A percentile compares a stretch with the other conserved stretches of the same genome.
phyloP scores from a whole-genome alignment of 2,329 filamentous ascomycete genomes.

The Verticillium nonalfalfae region DNA sequence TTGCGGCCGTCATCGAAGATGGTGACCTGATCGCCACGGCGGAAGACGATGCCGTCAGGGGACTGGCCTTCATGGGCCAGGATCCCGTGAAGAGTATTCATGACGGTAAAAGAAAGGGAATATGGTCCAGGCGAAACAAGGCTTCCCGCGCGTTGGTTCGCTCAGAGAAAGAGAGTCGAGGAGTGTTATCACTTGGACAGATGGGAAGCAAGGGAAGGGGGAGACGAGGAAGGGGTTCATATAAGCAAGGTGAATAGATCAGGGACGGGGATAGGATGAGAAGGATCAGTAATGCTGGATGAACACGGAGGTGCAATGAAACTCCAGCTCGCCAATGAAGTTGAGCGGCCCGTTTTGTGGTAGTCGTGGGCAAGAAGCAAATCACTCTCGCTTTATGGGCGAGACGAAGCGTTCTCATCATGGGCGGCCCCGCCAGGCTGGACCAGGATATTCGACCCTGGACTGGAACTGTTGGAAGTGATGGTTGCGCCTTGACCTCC shows the following conservation, averaged over 20 bases:
- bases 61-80: constrained; percentile 8
- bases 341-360: not conserved
- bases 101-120: not conserved
- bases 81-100: constrained; percentile 9
- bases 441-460: not conserved
- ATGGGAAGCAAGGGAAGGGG: not conserved
- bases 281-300: not conserved
- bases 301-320: not conserved
- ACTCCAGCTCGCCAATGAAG: not conserved
- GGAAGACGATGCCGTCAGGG: constrained; percentile 6
- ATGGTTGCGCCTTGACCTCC: not conserved
- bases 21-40: constrained; percentile 6
- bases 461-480: not conserved
- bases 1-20: constrained; percentile 7
- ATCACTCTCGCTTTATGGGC: not conserved
- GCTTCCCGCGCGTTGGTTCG: not conserved
- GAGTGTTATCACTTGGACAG: not conserved
- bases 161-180: not conserved
- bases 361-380: not conserved
- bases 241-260: not conserved
- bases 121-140: not conserved
- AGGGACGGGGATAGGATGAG: not conserved
- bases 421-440: not conserved
- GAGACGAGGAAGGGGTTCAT: not conserved
- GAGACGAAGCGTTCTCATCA: not conserved